Evolutionary conservation across 1,284 basidiomycete genomes (phyloP).

Genomic region (Malassezia restricta): DNA sequence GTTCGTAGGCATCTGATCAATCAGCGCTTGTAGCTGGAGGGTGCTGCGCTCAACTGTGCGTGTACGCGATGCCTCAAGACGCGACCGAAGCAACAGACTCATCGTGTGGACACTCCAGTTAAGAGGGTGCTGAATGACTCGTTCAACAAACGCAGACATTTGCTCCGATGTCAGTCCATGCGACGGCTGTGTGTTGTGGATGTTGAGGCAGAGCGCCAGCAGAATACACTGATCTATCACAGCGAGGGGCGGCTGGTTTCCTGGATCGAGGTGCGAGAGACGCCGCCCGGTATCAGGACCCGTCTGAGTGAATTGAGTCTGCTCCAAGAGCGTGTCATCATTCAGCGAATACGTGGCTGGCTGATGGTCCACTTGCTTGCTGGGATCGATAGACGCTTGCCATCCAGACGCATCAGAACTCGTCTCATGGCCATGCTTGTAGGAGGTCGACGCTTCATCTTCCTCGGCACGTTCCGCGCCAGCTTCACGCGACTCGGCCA

Average conservation of each 20-base stretch:
- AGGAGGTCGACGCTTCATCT: slow-evolving; percentile 13
- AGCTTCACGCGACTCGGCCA: slow-evolving; percentile 60
- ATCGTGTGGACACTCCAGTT: slow-evolving; percentile 46
- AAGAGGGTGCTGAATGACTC: slow-evolving; percentile 32
- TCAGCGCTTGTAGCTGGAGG: slow-evolving; percentile 42
- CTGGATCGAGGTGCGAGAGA: slow-evolving; percentile 61
- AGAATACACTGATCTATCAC: slow-evolving; percentile 40
- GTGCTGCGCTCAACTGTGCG: slow-evolving; percentile 40
- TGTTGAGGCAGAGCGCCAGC: slow-evolving; percentile 40
- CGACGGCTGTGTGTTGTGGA: slow-evolving; percentile 37
- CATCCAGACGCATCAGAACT: slow-evolving; percentile 11
- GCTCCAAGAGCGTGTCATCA: slow-evolving; percentile 90
- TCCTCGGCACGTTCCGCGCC: slow-evolving; percentile 27
- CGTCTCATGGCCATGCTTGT: slow-evolving; percentile 21
- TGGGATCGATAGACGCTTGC: slow-evolving; percentile 23
- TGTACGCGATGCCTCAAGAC: slow-evolving; percentile 36
- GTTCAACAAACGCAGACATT: slow-evolving; percentile 39
- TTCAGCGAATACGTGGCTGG: slow-evolving; percentile 75
- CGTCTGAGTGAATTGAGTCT: slow-evolving; percentile 66
- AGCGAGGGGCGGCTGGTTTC: slow-evolving; percentile 57
- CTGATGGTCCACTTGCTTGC: slow-evolving; percentile 34
- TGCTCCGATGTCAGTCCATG: slow-evolving; percentile 45
- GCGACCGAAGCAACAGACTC: slow-evolving; percentile 40
- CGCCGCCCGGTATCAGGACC: slow-evolving; percentile 50
- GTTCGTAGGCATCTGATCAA: slow-evolving; percentile 44